A percentile compares a stretch with the other conserved stretches of the same genome.
Evolutionary conservation across 306 rosid genomes (phyloP).

Genomic region (Cicer arietinum): DNA sequence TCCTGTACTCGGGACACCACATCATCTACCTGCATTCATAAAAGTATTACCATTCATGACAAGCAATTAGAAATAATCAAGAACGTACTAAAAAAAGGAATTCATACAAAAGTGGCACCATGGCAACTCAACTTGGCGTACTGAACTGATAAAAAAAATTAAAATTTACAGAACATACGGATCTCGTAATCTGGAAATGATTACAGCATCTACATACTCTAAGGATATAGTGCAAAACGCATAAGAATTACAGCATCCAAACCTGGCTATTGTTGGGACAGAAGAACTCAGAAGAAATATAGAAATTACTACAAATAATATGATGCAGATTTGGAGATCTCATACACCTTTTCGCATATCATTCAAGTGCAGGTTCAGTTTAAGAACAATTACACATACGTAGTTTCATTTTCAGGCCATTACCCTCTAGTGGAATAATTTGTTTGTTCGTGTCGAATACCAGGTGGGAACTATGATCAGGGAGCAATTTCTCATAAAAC

Average conservation of each 20-base stretch:
- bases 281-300: not conserved
- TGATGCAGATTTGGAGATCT: not conserved
- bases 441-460: slow-evolving; percentile 7
- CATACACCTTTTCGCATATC: not conserved
- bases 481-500: not conserved
- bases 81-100: slow-evolving; percentile 7
- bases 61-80: slow-evolving; percentile 29
- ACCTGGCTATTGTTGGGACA: not conserved
- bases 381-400: not conserved
- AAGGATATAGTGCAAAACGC: slow-evolving; percentile 32
- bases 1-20: slow-evolving; percentile 85
- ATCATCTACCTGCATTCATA: slow-evolving; percentile 77
- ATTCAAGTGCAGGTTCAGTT: not conserved
- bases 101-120: slow-evolving; percentile 30
- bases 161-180: slow-evolving; percentile 28
- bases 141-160: slow-evolving; percentile 15
- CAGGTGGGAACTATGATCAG: not conserved
- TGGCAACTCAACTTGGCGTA: slow-evolving; percentile 14
- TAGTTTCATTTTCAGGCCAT: slow-evolving; percentile 5
- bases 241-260: slow-evolving; percentile 19
- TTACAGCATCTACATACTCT: slow-evolving; percentile 32
- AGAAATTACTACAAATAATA: not conserved
- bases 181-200: slow-evolving; percentile 32
- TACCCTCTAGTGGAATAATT: slow-evolving; percentile 1
- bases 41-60: slow-evolving; percentile 13